phyloP scores from a whole-genome alignment of 345 rosid genomes.

The Corymbia maculata region DNA sequence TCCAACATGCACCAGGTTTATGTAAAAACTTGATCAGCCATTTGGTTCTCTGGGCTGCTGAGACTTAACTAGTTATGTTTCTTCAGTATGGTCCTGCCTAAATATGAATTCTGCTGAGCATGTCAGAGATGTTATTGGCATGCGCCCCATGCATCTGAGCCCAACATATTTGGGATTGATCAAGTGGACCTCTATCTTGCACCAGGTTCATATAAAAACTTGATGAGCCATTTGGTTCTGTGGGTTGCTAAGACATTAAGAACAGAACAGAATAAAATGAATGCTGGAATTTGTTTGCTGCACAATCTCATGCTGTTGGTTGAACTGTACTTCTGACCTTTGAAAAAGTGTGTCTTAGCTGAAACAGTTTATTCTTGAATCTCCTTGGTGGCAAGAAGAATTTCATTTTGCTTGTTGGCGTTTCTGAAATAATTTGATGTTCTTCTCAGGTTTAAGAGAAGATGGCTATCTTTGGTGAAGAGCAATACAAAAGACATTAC shows the following conservation, averaged over 20 bases:
- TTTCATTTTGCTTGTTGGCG: background rate
- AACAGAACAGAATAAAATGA: background rate
- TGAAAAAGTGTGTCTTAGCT: background rate
- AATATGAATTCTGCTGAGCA: no score
- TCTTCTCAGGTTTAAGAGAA: background rate
- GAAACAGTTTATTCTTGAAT: background rate
- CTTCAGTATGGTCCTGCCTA: no score
- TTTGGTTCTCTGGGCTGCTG: no score
- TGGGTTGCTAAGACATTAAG: background rate
- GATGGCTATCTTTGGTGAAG: background rate
- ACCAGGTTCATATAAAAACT: background rate
- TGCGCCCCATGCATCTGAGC: no score
- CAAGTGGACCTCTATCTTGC: background rate
- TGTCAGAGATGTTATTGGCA: no score
- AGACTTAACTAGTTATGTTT: no score
- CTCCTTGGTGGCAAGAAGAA: background rate
- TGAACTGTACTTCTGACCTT: background rate
- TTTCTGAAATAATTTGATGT: background rate
- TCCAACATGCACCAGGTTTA: no score
- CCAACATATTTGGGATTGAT: background rate
- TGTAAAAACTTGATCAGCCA: no score
- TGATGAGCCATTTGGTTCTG: background rate
- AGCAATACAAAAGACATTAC: background rate
- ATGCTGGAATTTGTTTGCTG: background rate
- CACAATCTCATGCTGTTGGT: background rate